Evolutionary conservation across 2,329 filamentous ascomycete genomes (phyloP).

Genomic region (Penicillium sp.): DNA sequence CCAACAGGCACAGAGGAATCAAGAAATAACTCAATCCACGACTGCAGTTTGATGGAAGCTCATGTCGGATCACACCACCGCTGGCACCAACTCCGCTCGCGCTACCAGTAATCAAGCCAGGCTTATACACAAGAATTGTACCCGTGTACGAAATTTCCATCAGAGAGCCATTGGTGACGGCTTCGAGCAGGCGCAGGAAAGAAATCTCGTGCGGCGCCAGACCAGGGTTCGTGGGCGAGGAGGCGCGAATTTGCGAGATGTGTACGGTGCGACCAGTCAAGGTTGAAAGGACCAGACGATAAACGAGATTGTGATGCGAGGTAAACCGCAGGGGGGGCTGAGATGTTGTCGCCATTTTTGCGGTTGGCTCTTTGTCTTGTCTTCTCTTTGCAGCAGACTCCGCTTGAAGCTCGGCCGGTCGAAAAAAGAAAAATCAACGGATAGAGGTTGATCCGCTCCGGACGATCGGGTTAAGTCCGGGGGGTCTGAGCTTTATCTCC

Average conservation of each 20-base stretch:
- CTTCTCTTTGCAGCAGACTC: conserved; percentile 12
- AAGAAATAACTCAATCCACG: conserved; percentile 91
- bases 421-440: conserved; percentile 41
- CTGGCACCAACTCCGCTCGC: conserved; percentile 73
- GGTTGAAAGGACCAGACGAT: conserved; percentile 85
- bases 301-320: conserved; percentile 78
- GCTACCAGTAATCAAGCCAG: conserved; percentile 87
- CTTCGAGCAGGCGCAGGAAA: conserved; percentile 89
- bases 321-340: conserved; percentile 71
- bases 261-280: conserved; percentile 87
- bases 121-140: conserved; percentile 88
- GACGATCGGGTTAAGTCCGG: conserved; percentile 30
- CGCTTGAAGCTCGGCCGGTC: conserved; percentile 23
- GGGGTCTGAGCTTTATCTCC: conserved; percentile 31
- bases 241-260: conserved; percentile 90
- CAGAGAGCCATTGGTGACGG: conserved; percentile 90
- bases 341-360: conserved; percentile 47
- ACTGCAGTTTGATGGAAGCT: conserved; percentile 73
- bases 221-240: conserved; percentile 82
- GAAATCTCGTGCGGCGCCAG: conserved; percentile 92
- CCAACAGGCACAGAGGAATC: conserved; percentile 82
- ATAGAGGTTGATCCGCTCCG: conserved; percentile 34
- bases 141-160: conserved; percentile 97
- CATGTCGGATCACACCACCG: conserved; percentile 77
- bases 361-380: conserved; percentile 10